These are phyloP conservation scores for Sechiopsis laciniata DNA, from an alignment of 306 rosid genomes.

Conservation along the genomic window DNA sequence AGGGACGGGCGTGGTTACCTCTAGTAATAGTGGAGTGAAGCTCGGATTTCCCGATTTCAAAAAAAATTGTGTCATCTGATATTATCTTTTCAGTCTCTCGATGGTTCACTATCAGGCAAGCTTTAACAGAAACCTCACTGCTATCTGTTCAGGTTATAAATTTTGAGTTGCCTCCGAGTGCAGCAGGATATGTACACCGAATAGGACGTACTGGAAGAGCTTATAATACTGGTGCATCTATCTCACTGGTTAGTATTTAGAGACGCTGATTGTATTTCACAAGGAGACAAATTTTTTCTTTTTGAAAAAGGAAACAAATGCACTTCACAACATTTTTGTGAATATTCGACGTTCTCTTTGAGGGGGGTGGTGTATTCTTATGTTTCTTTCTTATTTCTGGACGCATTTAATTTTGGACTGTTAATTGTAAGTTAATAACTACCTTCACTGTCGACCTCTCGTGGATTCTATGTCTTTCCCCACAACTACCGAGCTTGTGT, in stretches of 20 bases:
- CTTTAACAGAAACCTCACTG: slow-evolving; percentile 7
- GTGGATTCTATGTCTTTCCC: too few species aligned
- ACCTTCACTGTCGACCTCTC: too few species aligned
- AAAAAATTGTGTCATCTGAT: background rate
- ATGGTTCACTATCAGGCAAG: background rate
- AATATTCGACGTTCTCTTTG: slow-evolving; percentile 8
- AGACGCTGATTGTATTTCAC: background rate
- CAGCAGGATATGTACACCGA: slow-evolving; percentile 75
- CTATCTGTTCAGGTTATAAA: slow-evolving; percentile 65
- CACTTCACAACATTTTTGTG: background rate
- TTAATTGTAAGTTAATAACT: too few species aligned
- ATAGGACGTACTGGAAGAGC: slow-evolving; percentile 99
- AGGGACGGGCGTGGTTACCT: too few species aligned
- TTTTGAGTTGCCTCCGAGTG: slow-evolving; percentile 78
- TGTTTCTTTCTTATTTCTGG: too few species aligned
- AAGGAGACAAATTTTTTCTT: too few species aligned
- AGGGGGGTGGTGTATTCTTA: too few species aligned
- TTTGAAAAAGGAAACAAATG: too few species aligned
- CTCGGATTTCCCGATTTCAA: too few species aligned
- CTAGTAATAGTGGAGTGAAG: too few species aligned
- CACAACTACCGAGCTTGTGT: too few species aligned
- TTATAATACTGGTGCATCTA: slow-evolving; percentile 70
- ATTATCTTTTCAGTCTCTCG: background rate
- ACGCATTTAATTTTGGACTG: too few species aligned
- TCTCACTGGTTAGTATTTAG: slow-evolving; percentile 71